Base-by-base conservation (phyloP, 2,329 filamentous ascomycete species). In the Tricladium varicosporioides region DNA sequence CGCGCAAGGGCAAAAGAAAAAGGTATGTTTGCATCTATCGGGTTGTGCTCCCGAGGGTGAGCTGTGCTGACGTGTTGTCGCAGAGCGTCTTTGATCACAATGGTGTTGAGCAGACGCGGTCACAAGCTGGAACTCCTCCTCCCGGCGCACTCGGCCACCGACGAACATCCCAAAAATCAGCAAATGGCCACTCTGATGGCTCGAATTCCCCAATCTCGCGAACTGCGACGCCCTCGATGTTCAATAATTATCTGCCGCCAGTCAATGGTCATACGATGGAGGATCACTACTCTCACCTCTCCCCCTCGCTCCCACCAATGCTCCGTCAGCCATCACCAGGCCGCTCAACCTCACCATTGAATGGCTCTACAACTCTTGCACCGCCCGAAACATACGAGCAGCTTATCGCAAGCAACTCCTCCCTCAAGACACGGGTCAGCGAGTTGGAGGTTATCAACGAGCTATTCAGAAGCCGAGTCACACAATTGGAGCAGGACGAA, bases 371-470 rank as follows among this genome's bases (percentile, higher is more conserved):
- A 48, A 80, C 85, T 61, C 77, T 86, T 55, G 89, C 92, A 57
- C 78, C 84, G 4, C 84, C 89, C 0, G 88, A 91, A 69, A 88
- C 87, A 2, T 91, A 91, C 71, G 90, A 96, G 69, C 86, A 89
- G 59, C 81, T 96, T 19, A 78, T 91, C 52, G 87, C 88, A 1
- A 84, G 87, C 60, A 96, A 96, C 72, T 89, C 89, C 5, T 88
- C 86, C 51, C 80, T 97, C n/a, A 96, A 95, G 76, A 99, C 94
- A 0, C 87, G 94, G 44, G 93, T 99, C 33, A 94, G 88, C 65
- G 94, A 99, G 73, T 81, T 99, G 19, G 94, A 99, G 71, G 83
- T 99, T 52, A 97, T 99, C 77, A 97, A 92, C 67, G 88, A 89
- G 69, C 78, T 92, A 46, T 92, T 91, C 72, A 81, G 87, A 51